phyloP scores from a whole-genome alignment of 768 basidiomycete genomes.

The Hygrophoropsis aurantiaca region DNA sequence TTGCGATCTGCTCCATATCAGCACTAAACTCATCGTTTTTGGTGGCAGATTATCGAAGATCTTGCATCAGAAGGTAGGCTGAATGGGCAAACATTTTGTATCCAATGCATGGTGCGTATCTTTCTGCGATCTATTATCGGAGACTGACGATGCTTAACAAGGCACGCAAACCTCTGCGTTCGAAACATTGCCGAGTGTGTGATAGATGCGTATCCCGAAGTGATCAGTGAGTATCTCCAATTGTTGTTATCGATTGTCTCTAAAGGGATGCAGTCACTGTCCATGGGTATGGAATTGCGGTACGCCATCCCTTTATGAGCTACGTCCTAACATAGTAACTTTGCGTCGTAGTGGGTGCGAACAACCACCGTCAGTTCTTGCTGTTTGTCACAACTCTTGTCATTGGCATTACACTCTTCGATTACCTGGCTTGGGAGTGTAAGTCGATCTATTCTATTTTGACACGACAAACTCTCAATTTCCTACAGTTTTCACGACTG shows the following conservation, averaged over 20 bases:
- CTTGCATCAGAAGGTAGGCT: conserved; percentile 83
- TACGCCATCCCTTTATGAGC: conserved; percentile 41
- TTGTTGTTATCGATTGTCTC: not conserved
- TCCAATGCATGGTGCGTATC: conserved; percentile 81
- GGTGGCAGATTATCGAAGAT: conserved; percentile 94
- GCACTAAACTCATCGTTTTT: no score
- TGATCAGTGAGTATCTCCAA: conserved; percentile 73
- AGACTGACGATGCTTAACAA: conserved; percentile 21
- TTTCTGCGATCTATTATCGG: not conserved
- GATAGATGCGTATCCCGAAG: conserved; percentile 86
- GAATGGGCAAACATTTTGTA: conserved; percentile 96
- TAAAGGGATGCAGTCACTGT: conserved; percentile 66
- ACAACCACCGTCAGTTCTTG: conserved; percentile 95
- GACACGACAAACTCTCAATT: not conserved
- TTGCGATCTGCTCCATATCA: not conserved
- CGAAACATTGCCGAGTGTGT: conserved; percentile 93
- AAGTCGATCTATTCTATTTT: conserved; percentile 30
- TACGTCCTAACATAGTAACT: conserved; percentile 5
- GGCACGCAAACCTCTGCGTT: conserved; percentile 88
- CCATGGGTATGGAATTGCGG: conserved; percentile 99
- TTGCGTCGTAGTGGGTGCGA: conserved; percentile 66
- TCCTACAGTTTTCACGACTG: conserved; percentile 53
- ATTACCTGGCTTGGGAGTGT: conserved; percentile 85
- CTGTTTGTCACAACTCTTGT: conserved; percentile 90
- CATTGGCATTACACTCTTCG: conserved; percentile 74